These are phyloP conservation scores for Naganishia liquefaciens DNA, from an alignment of 1,284 basidiomycete species.

Conservation along the genomic window DNA sequence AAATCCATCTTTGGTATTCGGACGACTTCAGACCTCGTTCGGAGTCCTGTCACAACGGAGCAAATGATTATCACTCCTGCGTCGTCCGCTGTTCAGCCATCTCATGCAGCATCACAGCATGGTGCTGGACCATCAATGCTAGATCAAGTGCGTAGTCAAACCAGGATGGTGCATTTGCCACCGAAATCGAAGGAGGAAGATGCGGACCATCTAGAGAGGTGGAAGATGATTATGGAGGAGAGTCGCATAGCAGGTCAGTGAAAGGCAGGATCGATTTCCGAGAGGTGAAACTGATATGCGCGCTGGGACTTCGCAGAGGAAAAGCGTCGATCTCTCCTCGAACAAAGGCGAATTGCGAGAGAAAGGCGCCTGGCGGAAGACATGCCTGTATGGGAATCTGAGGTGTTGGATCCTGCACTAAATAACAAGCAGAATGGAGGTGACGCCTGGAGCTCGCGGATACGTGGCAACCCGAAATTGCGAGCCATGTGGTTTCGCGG, in stretches of 20 bases:
- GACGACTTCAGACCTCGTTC: not conserved
- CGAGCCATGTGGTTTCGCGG: constrained; percentile 89
- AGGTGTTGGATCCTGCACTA: constrained; percentile 40
- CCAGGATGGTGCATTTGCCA: constrained; percentile 74
- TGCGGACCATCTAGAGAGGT: constrained; percentile 78
- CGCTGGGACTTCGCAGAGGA: constrained; percentile 26
- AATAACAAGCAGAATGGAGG: constrained; percentile 36
- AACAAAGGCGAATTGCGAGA: constrained; percentile 39
- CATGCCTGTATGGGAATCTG: constrained; percentile 48
- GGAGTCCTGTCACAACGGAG: not conserved
- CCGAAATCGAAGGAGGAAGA: constrained; percentile 82
- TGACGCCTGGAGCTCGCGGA: constrained; percentile 26
- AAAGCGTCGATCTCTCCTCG: constrained; percentile 21
- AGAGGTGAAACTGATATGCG: too few species aligned
- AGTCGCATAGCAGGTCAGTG: constrained; percentile 61
- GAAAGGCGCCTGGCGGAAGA: constrained; percentile 43
- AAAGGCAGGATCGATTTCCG: not conserved
- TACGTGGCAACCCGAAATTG: constrained; percentile 55
- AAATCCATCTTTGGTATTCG: constrained; percentile 8
- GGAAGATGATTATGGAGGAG: constrained; percentile 82
- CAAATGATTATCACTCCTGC: not conserved
- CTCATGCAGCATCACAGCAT: not conserved
- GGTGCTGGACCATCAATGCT: constrained; percentile 37
- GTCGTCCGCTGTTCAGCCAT: not conserved
- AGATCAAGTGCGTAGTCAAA: constrained; percentile 56